Base-by-base conservation (phyloP, 2,329 filamentous ascomycete genomes). In the Colletotrichum sidae region DNA sequence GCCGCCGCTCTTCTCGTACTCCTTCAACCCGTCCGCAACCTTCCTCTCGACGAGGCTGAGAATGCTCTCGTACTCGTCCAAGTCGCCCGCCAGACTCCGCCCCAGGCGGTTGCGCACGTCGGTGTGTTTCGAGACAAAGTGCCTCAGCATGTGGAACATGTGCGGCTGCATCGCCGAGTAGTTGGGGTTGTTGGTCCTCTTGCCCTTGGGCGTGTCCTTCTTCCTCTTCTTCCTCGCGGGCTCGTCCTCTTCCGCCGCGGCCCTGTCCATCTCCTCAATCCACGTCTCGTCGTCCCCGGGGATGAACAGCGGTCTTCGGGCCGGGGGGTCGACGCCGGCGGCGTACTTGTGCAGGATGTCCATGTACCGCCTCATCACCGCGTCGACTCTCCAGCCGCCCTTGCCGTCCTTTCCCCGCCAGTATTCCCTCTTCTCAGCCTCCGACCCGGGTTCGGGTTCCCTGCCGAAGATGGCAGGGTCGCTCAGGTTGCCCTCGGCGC, bases 401-500 rank as follows among this genome's bases (percentile, higher is more conserved):
- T 87, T 90, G 1, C 93, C 92, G 72, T 94, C 88, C 56, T 81
- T 84, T 1, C 92, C 93, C 39, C 91, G 84, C 94, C 95, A 98
- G 77, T 96, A 98, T 72, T 96, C 94, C 65, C 91, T 84, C 0
- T 88, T 88, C 75, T 92, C 88, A 51, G 88, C 77, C 47, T 66
- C 63, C 6, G 52, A 41, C 0, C 89, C 91, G 0, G 81, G 72
- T 0, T 86, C 75, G 0, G 93, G 93, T 13, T 88, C 83, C 38
- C 83, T 79, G 12, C 90, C 88, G 74, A 99, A 99, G 47, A 99
- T 91, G 2, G 88, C 89, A 0, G 96, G 96, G 74, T 99, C 93
- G 73, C 93, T 95, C 0, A 99, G 84, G 74, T 97, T 97, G 0
- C 94, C 96, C 78, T 99, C 96, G 6, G 96, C 96, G 70, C 91